Percentiles rank a stretch among this genome's conserved stretches.
Evolutionary conservation across 352 stramenopile genomes (phyloP).

Genomic region (Peronosclerospora sorghi): DNA sequence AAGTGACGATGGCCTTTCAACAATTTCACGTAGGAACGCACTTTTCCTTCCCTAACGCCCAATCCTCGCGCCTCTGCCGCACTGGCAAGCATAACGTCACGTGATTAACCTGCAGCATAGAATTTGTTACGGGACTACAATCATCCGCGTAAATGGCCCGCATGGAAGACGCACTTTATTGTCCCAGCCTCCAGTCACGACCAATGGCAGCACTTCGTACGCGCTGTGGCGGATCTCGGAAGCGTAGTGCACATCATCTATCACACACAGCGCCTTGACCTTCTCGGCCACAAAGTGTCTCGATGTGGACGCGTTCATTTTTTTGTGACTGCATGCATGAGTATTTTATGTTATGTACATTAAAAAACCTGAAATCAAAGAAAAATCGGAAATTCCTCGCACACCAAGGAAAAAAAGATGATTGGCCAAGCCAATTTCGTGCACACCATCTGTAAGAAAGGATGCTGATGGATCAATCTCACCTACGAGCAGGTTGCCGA

Average conservation of each 20-base stretch:
- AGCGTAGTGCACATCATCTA: conserved; percentile 40
- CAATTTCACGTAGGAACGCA: conserved; percentile 7
- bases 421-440: too few relatives aligned
- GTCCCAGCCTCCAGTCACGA: conserved; percentile 50
- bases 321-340: too few relatives aligned
- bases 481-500: too few relatives aligned
- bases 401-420: too few relatives aligned
- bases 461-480: too few relatives aligned
- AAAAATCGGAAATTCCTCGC: too few relatives aligned
- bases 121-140: neutral
- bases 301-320: neutral
- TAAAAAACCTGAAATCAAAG: too few relatives aligned
- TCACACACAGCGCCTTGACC: conserved; percentile 14
- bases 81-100: conserved; percentile 43
- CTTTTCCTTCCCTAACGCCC: conserved; percentile 30
- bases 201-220: conserved; percentile 36
- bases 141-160: neutral
- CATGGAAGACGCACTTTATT: conserved; percentile 21
- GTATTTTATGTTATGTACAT: too few relatives aligned
- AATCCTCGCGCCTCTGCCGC: conserved; percentile 30
- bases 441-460: too few relatives aligned
- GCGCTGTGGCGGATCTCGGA: conserved; percentile 19
- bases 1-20: neutral
- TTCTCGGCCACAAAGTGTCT: conserved; percentile 9
- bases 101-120: conserved; percentile 26